phyloP scores from a whole-genome alignment of 768 basidiomycete genomes.

The Stropharia rugosoannulata region DNA sequence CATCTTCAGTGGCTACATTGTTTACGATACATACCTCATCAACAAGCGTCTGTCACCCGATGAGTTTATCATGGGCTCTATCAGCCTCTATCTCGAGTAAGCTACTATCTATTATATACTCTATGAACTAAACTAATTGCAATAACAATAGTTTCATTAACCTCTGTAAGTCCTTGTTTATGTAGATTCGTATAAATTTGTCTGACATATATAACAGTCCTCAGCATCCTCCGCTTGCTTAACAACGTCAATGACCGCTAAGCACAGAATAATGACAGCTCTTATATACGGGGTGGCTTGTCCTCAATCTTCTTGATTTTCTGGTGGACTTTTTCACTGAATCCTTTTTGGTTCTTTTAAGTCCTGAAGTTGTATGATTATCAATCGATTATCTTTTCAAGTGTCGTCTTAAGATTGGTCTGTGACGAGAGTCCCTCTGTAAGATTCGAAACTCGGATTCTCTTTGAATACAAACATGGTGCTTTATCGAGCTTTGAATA shows the following conservation, averaged over 20 bases:
- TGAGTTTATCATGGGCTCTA: conserved; percentile 88
- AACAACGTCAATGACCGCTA: conserved; percentile 56
- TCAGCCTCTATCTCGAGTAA: conserved; percentile 93
- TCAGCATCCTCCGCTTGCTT: conserved; percentile 82
- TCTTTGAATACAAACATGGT: neutral
- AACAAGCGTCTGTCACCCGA: conserved; percentile 88
- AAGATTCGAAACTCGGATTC: neutral
- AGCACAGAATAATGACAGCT: conserved; percentile 4
- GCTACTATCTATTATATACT: conserved; percentile 25
- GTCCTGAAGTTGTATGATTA: neutral
- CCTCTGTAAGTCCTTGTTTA: conserved; percentile 59
- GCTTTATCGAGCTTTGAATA: conserved; percentile 40
- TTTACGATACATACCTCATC: conserved; percentile 90
- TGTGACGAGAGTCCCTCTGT: neutral
- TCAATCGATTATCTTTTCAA: neutral
- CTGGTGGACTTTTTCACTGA: neutral
- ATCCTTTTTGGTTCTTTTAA: neutral
- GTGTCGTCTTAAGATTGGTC: neutral
- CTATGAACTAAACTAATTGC: conserved; percentile 11
- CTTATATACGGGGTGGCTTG: no score
- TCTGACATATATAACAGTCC: conserved; percentile 45
- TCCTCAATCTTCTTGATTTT: no score
- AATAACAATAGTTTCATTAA: conserved; percentile 68
- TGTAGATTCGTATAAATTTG: neutral
- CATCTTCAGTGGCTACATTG: conserved; percentile 86